Percentiles rank a stretch among this genome's conserved stretches.
Conservation (phyloP, 2,329 filamentous ascomycete genomes). For the Parafenestella ontariensis region DNA sequence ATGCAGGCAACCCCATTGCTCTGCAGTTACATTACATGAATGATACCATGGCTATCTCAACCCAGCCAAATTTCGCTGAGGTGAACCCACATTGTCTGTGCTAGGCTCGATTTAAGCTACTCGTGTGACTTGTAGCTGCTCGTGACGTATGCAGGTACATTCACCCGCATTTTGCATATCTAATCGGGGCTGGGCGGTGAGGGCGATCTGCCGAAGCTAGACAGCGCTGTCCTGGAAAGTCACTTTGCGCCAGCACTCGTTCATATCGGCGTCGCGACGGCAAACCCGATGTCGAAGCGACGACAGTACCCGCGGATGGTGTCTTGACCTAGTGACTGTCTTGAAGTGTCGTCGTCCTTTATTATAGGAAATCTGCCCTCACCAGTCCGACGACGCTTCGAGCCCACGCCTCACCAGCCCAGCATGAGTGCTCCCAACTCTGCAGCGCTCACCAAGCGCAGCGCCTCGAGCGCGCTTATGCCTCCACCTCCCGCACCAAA, state of each 20-base stretch:
- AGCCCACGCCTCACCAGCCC: not conserved
- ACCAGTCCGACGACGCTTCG: not conserved
- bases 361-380: not conserved
- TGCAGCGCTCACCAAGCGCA: slow-evolving; percentile 71
- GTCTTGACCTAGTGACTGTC: not conserved
- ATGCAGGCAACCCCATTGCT: not conserved
- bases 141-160: slow-evolving; percentile 7
- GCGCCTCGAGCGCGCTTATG: slow-evolving; percentile 76
- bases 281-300: not conserved
- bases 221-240: slow-evolving; percentile 14
- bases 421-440: slow-evolving; percentile 51
- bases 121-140: not conserved
- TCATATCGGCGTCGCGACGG: slow-evolving; percentile 2
- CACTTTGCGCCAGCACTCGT: slow-evolving; percentile 18
- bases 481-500: slow-evolving; percentile 84
- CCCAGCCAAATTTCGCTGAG: not conserved
- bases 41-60: not conserved
- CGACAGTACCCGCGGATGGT: too few relatives aligned
- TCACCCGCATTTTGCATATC: not conserved
- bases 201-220: slow-evolving; percentile 25
- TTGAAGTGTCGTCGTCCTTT: not conserved
- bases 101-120: not conserved
- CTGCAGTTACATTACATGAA: not conserved
- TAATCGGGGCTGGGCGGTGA: slow-evolving; percentile 45
- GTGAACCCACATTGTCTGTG: not conserved